phyloP scores from a whole-genome alignment of 139 green algal genomes.

The Zygnema circumcarinatum region DNA sequence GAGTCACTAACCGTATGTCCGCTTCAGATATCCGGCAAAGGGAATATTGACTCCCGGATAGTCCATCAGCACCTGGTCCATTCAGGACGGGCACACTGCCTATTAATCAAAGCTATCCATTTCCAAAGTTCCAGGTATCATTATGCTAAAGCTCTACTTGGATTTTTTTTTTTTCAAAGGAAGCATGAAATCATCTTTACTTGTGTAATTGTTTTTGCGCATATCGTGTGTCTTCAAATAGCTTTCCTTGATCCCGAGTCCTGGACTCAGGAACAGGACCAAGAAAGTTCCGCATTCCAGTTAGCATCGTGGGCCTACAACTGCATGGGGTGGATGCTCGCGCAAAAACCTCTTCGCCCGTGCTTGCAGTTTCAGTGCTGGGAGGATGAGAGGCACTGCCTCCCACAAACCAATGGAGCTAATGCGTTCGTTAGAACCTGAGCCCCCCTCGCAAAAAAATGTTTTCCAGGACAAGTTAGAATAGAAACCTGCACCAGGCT shows the following conservation, averaged over 20 bases:
- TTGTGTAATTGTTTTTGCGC: no score
- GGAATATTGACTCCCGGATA: conserved; percentile 65
- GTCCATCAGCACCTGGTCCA: conserved; percentile 60
- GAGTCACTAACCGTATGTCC: conserved; percentile 16
- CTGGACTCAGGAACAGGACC: background rate
- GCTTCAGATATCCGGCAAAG: conserved; percentile 53
- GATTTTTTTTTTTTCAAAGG: background rate
- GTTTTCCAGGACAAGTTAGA: background rate
- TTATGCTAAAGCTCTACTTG: background rate
- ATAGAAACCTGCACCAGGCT: conserved; percentile 2
- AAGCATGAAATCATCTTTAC: no score
- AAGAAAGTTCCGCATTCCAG: no score
- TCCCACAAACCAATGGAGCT: conserved; percentile 59
- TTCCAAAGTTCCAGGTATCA: background rate
- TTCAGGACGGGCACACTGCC: background rate
- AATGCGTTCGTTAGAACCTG: conserved; percentile 55
- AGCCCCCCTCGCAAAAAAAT: no score
- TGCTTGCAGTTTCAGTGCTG: conserved; percentile 43
- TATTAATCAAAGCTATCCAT: background rate
- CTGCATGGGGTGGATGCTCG: conserved; percentile 48
- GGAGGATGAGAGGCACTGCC: conserved; percentile 57
- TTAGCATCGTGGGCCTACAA: no score
- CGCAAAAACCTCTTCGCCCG: conserved; percentile 29
- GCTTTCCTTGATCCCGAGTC: background rate
- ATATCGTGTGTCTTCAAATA: conserved; percentile 2